Base-by-base conservation (phyloP, 2,329 filamentous ascomycete genomes). In the Diaporthe batatas region DNA sequence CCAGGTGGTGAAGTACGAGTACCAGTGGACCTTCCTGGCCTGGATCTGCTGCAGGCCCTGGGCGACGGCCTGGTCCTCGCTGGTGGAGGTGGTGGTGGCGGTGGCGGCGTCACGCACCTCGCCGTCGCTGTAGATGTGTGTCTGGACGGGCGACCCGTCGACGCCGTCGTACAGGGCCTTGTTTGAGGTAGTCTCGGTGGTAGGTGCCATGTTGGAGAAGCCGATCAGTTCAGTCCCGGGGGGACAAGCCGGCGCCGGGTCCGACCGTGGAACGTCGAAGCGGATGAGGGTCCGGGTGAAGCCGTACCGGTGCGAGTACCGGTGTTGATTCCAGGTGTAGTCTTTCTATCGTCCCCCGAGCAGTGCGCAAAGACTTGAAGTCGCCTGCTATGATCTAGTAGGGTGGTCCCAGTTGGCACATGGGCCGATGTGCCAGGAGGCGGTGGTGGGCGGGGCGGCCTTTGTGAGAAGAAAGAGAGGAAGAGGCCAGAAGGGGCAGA, bases 1-100 rank as follows among this genome's bases (percentile, higher is more conserved):
- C 79, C 88, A 88, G 14, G 95, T 98, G 77, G 87, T 88, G 75
- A 98, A 86, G 84, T 96, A 98, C 55, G 92, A 88, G 83, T 89
- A 92, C 90, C 90, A 92, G 76, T 83, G 84, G 57, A 85, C 84
- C 39, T 86, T 85, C 77, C 82, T 83, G 70, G 84, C 82, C 81
- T 92, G 88, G 77, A 92, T 83, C 53, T 85, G 82, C 72, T 88
- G 84, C 64, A 92, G 84, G 47, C 87, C 90, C 75, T 84, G 84
- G 55, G 81, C 81, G 58, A 89, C 85, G 71, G 83, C 83, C 70
- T 83, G 84, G 59, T 80, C 76, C 68, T 80, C 76, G 71, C 74
- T 54, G 55, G 72, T 70, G 51, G 70, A 72, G 21, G 39, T 42
- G 39, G 12, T 14, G 39, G 39, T 14, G 39, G 14, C 1, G 36